Evolutionary conservation across 179 eudicot genomes (phyloP), one percentile per base, ranked within the genome.

Genomic region (Patellifolia procumbens): DNA sequence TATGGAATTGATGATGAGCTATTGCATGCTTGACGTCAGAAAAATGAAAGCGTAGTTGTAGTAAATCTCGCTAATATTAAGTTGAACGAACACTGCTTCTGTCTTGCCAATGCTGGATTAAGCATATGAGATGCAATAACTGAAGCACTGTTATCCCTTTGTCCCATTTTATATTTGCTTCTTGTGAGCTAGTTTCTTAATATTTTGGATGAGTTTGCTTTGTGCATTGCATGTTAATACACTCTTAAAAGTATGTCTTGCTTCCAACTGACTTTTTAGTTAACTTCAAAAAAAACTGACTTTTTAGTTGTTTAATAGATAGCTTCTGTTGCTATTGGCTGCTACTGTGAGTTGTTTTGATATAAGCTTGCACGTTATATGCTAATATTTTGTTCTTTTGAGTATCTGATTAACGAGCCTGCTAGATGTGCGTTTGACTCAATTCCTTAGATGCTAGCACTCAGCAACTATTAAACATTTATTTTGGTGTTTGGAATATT

Each of bases 401-500:
- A n/a, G n/a, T n/a, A n/a, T n/a, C 15, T 37, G 13, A 34, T 28
- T 6, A 60, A 60, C 28, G 65, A 11, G 31, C 65, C 65, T 28
- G 35, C 37, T 1, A 29, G 3, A 39, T 5, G 7, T 5, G 7
- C 0, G 45, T 39, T 39, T 39, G n/a, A n/a, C n/a, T n/a, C n/a
- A n/a, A 20, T 39, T 39, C 8, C 9, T 39, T 39, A 39, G 0
- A 39, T 39, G 9, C 9, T 10, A 39, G 45, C 45, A 39, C 26
- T n/a, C n/a, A 45, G 76, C 49, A 62, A 17, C 24, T 73, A 29
- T 46, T 24, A 22, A 20, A 55, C 5, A 48, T 5, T 49, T 48
- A 20, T 16, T 71, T 68, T 65, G 10, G 71, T 49, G 28, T 52
- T 52, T 11, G 52, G 37, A 67, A 37, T 56, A 39, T 31, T 72